Conservation (phyloP, 2,329 filamentous ascomycete genomes). For the Stagonosporopsis vannaccii region DNA sequence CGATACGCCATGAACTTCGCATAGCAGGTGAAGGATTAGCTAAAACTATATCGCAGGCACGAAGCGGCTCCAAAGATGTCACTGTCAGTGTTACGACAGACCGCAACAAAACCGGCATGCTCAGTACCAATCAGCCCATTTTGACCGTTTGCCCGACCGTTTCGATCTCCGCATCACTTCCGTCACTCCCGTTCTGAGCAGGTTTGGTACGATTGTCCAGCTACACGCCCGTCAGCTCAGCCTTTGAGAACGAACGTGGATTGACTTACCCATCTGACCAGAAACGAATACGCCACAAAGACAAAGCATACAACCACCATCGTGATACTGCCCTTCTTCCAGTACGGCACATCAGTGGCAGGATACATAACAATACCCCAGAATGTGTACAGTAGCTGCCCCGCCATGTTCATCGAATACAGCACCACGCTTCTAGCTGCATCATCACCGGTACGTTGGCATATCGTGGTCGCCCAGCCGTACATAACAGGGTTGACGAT, state of each 20-base stretch:
- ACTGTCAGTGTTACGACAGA: no score
- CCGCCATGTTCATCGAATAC: constrained; percentile 49
- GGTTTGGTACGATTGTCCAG: background rate
- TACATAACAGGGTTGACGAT: constrained; percentile 50
- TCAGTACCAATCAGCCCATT: background rate
- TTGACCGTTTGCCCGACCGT: background rate
- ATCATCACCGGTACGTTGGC: constrained; percentile 50
- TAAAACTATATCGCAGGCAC: no score
- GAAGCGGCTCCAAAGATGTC: no score
- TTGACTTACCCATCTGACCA: constrained; percentile 29
- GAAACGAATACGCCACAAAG: constrained; percentile 19
- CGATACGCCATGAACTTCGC: no score
- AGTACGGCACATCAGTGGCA: constrained; percentile 53
- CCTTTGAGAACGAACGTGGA: no score
- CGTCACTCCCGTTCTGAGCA: background rate
- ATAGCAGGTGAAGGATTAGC: no score
- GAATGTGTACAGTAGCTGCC: constrained; percentile 52
- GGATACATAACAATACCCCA: constrained; percentile 56
- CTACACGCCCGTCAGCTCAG: background rate
- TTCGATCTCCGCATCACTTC: background rate
- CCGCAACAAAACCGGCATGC: background rate
- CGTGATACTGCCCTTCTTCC: constrained; percentile 48
- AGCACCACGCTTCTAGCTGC: constrained; percentile 50
- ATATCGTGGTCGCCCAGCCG: constrained; percentile 51
- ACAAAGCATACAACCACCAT: constrained; percentile 42